Percentiles rank a stretch among this genome's conserved stretches.
phyloP scores from a whole-genome alignment of 169 alveolate species.

The Eimeria maxima region DNA sequence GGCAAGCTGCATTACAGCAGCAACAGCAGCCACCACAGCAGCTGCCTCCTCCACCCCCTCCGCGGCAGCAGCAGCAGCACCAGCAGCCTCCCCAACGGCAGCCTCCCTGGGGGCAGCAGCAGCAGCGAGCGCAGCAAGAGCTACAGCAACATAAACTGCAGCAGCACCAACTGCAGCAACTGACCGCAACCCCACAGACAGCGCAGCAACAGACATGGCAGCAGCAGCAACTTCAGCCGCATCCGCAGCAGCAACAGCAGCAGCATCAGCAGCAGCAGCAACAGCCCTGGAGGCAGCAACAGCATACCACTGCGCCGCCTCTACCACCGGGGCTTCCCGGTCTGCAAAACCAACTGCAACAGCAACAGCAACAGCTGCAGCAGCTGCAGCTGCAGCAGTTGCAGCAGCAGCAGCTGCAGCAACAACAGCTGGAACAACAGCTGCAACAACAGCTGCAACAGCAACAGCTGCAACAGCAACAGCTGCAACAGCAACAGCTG shows the following conservation, averaged over 20 bases:
- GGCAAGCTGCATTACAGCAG: neutral
- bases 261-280: constrained; percentile 42
- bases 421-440: neutral
- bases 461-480: neutral
- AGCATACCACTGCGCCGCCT: neutral
- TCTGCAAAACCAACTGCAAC: constrained; percentile 37
- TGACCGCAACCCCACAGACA: neutral
- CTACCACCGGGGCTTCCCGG: neutral
- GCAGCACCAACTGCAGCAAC: neutral
- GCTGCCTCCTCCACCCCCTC: neutral
- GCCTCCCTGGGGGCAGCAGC: neutral
- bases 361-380: constrained; percentile 21
- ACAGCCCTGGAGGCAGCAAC: constrained; percentile 1
- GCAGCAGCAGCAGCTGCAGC: constrained; percentile 6
- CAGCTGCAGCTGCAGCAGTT: constrained; percentile 11
- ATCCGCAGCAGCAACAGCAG: constrained; percentile 31
- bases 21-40: neutral
- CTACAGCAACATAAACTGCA: constrained; percentile 13
- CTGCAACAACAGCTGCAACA: neutral
- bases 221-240: no score
- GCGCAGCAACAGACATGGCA: neutral
- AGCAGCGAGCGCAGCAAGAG: neutral
- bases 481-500: neutral
- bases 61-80: constrained; percentile 8
- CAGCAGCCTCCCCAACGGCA: constrained; percentile 9